These are phyloP conservation scores for Wallacemonas rigidus DNA, from an alignment of 208 protist species.

Conservation along the genomic window DNA sequence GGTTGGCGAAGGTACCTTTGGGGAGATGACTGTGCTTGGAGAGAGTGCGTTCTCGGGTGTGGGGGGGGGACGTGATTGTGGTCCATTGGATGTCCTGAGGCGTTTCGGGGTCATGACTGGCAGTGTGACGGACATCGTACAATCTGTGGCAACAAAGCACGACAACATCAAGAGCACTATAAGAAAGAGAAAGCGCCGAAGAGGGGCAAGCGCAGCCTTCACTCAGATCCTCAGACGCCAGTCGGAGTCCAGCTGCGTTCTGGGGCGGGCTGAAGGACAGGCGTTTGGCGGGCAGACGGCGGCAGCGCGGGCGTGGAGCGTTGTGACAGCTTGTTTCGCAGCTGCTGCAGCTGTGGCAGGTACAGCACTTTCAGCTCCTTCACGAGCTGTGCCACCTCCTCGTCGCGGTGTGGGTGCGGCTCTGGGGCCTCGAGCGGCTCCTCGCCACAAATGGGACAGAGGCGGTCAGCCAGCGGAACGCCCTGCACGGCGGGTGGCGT, in stretches of 20 bases:
- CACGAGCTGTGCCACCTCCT: conserved; percentile 53
- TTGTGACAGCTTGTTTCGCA: conserved; percentile 22
- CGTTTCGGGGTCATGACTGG: no score
- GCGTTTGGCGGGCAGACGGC: conserved; percentile 22
- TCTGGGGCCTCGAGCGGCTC: conserved; percentile 57
- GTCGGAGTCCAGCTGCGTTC: conserved; percentile 10
- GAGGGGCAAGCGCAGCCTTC: not conserved
- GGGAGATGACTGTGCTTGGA: no score
- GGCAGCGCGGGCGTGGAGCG: conserved; percentile 11
- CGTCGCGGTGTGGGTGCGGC: conserved; percentile 51
- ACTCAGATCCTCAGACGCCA: not conserved
- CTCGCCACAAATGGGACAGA: conserved; percentile 68
- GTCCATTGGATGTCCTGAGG: no score
- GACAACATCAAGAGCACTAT: not conserved
- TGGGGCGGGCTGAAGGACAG: conserved; percentile 25
- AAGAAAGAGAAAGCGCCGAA: not conserved
- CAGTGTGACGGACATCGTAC: no score
- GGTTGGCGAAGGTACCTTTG: no score
- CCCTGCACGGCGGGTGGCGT: conserved; percentile 44
- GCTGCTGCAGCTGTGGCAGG: conserved; percentile 45
- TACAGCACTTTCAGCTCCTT: conserved; percentile 81
- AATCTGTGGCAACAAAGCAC: no score
- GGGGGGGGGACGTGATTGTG: no score
- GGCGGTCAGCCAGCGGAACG: conserved; percentile 32
- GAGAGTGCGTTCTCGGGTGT: no score